Conservation (phyloP, 345 rosid species). For the Brassica incana region DNA sequence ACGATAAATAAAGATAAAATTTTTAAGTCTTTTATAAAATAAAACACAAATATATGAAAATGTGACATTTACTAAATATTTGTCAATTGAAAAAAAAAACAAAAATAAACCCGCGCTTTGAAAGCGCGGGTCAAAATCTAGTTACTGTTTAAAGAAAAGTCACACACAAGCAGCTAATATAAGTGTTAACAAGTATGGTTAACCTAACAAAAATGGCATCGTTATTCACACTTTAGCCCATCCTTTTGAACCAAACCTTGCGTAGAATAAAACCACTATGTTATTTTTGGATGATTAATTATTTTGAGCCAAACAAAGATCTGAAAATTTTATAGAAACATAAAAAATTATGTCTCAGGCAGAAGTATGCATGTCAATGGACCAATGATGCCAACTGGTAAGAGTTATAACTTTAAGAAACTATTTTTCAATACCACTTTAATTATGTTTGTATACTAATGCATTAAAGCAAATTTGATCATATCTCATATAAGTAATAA, state of each 20-base stretch:
- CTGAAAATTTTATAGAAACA: background rate
- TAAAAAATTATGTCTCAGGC: slow-evolving; percentile 13
- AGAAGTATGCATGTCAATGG: slow-evolving; percentile 37
- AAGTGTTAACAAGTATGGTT: slow-evolving; percentile 11
- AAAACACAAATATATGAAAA: no score
- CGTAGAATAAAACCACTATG: slow-evolving; percentile 3
- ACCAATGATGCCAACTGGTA: slow-evolving; percentile 31
- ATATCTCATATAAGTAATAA: no score
- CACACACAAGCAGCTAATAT: background rate
- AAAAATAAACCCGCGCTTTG: no score
- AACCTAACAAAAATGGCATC: slow-evolving; percentile 21
- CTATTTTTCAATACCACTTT: slow-evolving; percentile 15
- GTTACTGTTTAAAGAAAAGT: background rate
- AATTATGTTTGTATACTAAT: background rate
- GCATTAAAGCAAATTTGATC: slow-evolving; percentile 1
- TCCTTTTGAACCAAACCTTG: slow-evolving; percentile 15
- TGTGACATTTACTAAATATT: no score
- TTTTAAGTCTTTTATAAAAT: no score
- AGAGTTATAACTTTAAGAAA: slow-evolving; percentile 3
- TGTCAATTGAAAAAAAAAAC: no score
- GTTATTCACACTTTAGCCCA: slow-evolving; percentile 17
- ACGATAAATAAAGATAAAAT: no score
- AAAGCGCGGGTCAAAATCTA: no score
- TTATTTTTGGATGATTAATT: background rate
- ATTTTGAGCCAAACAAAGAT: background rate